Evolutionary conservation across 2,329 filamentous ascomycete species (phyloP).

Genomic region (Fusarium proliferatum): DNA sequence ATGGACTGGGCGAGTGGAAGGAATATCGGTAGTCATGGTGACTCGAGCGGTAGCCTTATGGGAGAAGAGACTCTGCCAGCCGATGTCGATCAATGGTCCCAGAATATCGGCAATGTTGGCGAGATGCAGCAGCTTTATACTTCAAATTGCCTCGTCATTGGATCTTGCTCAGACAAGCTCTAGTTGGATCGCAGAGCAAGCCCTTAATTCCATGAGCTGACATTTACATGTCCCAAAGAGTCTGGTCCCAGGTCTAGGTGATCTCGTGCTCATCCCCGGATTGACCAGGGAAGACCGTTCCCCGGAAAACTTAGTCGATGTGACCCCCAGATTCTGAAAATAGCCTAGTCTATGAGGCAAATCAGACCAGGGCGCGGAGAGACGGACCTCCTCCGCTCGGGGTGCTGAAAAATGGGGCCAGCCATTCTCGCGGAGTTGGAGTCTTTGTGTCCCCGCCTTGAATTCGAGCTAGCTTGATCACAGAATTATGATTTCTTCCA

Average conservation of each 20-base stretch:
- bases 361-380: not conserved
- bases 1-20: not conserved
- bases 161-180: accelerated
- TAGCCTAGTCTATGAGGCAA: not conserved
- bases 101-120: not conserved
- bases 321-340: not conserved
- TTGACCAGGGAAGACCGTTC: not conserved
- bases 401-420: too few species aligned
- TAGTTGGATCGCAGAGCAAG: not conserved
- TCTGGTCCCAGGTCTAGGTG: not conserved
- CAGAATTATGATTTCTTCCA: not conserved
- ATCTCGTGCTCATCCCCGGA: not conserved
- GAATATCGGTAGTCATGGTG: not conserved
- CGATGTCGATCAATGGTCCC: not conserved
- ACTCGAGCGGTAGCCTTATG: not conserved
- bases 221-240: not conserved
- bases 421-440: not conserved
- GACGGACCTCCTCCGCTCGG: not conserved
- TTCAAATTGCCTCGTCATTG: not conserved
- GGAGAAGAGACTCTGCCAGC: not conserved
- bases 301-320: not conserved
- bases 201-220: not conserved
- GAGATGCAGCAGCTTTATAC: not conserved
- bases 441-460: not conserved
- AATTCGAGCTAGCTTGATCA: not conserved